A percentile compares a stretch with the other conserved stretches of the same genome.
phyloP scores from a whole-genome alignment of 139 green algal species.

The Mesotaenium endlicherianum region DNA sequence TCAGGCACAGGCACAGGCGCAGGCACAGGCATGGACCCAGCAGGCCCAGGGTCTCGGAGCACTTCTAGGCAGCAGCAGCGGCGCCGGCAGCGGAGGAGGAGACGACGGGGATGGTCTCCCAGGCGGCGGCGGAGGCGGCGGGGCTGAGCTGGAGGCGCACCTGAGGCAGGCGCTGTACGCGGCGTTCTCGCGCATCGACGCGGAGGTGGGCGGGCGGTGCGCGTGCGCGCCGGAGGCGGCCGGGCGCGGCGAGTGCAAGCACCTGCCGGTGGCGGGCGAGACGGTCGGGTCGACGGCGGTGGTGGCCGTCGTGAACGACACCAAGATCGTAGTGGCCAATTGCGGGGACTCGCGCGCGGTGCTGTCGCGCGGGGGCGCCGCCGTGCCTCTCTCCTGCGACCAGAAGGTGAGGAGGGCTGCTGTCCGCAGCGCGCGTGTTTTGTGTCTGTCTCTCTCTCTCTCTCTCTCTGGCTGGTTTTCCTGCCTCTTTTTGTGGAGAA shows the following conservation, averaged over 20 bases:
- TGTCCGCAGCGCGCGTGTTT: constrained; percentile 42
- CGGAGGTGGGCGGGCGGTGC: constrained; percentile 14
- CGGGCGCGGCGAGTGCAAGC: background rate
- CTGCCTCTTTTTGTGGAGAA: background rate
- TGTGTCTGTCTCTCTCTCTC: background rate
- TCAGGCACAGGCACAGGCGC: too few species aligned
- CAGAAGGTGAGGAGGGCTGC: constrained; percentile 45
- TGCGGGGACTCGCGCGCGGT: constrained; percentile 85
- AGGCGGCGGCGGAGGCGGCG: background rate
- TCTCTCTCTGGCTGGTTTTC: constrained; percentile 53
- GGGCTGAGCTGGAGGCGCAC: background rate
- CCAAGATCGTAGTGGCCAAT: constrained; percentile 72
- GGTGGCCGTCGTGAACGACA: constrained; percentile 65
- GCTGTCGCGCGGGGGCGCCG: constrained; percentile 59
- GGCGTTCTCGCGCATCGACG: constrained; percentile 24
- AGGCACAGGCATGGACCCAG: too few species aligned
- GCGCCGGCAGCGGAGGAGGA: background rate
- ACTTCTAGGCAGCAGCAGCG: background rate
- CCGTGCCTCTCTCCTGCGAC: constrained; percentile 52
- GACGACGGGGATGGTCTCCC: background rate
- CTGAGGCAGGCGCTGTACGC: background rate
- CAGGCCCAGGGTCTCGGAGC: too few species aligned
- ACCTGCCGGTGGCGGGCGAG: constrained; percentile 29
- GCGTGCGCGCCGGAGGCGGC: background rate
- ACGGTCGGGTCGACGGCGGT: constrained; percentile 82